Evolutionary conservation across 495 filamentous ascomycete genomes (phyloP), one percentile per base, ranked within the genome.

Genomic region (Penicillium desertorum): DNA sequence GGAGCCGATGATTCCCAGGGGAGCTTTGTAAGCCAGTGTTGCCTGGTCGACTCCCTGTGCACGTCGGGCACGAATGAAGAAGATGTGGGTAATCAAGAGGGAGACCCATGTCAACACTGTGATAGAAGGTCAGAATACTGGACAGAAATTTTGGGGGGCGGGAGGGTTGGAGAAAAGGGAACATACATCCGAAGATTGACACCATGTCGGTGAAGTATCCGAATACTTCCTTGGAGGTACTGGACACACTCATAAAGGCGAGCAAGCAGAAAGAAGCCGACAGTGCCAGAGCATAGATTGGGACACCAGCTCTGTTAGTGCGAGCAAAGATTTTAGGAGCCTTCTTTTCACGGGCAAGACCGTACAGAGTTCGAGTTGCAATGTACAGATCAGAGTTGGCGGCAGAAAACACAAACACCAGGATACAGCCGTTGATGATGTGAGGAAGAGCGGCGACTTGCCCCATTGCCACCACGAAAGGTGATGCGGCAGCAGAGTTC

Each of bases 131-230:
- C 36, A 39, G 36, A 8, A 39, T 39, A 39, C 36, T 8, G 36
- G 16, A 39, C 14, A 39, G 7, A 39, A 9, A 8, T 39, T 39
- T 39, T 0, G n/a, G 16, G 14, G 5, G 47, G 85, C 0, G 23
- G 23, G 5, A 5, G 23, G 23, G 23, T 25, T 88, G 20, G 91
- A 65, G 16, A 88, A 75, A 32, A 39, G 36, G 36, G 7, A 39
- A 39, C 36, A 4, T 39, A 39, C 36, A 39, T 39, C 86, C 86
- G 61, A 87, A 86, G 57, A 89, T 85, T 16, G 86, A 86, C n/a
- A 83, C 83, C 34, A 92, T 76, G 62, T 89, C 88, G 54, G 90
- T 83, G 53, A 92, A 90, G 75, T 89, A 91, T n/a, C 70, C 74
- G 61, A 91, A 92, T 2, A 91, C 88, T 0, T 66, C 74, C 43